Conservation (phyloP, 2,329 filamentous ascomycete genomes). For the Paecilomyces niveus region DNA sequence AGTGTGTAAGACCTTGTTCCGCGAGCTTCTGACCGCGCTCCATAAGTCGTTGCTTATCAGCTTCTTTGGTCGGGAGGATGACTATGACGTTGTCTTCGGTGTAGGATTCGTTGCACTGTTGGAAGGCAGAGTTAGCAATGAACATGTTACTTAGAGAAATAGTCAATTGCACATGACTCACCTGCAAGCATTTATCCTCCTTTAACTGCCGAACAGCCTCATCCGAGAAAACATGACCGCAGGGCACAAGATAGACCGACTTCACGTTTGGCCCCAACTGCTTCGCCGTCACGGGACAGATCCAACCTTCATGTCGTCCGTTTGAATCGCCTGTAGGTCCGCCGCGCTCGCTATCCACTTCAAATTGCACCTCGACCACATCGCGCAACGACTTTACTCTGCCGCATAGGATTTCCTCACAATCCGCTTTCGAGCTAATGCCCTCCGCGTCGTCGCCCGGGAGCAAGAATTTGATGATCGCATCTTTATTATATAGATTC, state of each 20-base stretch:
- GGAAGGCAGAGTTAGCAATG: conserved; percentile 3
- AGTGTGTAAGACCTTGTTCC: conserved; percentile 70
- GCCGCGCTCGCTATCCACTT: conserved; percentile 39
- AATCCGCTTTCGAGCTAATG: conserved; percentile 49
- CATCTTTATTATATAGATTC: conserved; percentile 90
- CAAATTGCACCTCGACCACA: conserved; percentile 78
- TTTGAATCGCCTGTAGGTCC: conserved; percentile 38
- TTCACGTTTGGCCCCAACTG: conserved; percentile 71
- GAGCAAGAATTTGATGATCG: conserved; percentile 65
- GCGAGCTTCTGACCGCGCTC: conserved; percentile 62
- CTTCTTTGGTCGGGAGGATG: conserved; percentile 64
- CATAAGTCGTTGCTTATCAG: conserved; percentile 62
- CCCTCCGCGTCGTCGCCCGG: conserved; percentile 48
- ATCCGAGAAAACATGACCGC: conserved; percentile 89
- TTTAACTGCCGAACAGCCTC: conserved; percentile 75
- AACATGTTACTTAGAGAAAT: not conserved
- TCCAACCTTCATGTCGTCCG: conserved; percentile 52
- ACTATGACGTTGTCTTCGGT: conserved; percentile 69
- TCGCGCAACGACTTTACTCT: conserved; percentile 75
- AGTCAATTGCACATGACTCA: conserved; percentile 18
- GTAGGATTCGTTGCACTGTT: conserved; percentile 68
- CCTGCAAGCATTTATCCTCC: conserved; percentile 54
- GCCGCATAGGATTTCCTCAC: conserved; percentile 54
- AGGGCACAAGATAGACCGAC: conserved; percentile 85
- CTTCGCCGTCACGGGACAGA: conserved; percentile 84